A percentile compares a stretch with the other conserved stretches of the same genome.
Conservation (phyloP, 2,329 filamentous ascomycete species). For the Chaetomium sp. region DNA sequence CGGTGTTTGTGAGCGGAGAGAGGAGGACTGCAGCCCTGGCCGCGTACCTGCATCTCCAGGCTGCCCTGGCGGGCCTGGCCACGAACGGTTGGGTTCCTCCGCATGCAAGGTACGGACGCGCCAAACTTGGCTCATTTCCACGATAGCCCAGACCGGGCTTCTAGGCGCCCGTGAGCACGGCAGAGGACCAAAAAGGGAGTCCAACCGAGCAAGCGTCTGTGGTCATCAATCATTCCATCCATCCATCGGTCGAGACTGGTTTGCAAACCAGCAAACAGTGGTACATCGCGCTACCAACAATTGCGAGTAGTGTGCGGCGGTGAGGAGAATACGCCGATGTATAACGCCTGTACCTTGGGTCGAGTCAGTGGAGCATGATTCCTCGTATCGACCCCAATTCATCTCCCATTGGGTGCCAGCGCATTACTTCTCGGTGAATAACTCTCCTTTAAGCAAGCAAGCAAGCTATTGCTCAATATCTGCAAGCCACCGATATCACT, state of each 20-base stretch:
- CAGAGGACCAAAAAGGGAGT: not conserved
- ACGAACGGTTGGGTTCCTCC: slow-evolving; percentile 1
- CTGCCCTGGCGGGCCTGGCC: slow-evolving; percentile 6
- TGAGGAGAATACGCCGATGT: not conserved
- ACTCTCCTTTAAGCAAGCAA: not conserved
- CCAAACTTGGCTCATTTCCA: slow-evolving; percentile 6
- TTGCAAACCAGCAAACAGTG: not conserved
- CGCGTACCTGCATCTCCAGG: slow-evolving; percentile 14
- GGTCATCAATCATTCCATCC: not conserved
- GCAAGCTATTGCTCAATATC: not conserved
- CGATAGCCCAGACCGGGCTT: not conserved
- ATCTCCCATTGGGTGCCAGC: not conserved
- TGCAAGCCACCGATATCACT: not conserved
- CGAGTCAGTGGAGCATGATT: not conserved
- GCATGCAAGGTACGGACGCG: slow-evolving; percentile 1
- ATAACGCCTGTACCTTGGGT: too few species aligned
- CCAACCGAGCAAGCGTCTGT: not conserved
- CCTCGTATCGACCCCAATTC: slow-evolving; percentile 2
- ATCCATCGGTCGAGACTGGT: not conserved
- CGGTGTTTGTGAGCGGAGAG: not conserved
- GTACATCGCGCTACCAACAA: not conserved
- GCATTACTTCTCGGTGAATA: not conserved
- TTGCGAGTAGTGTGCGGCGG: not conserved
- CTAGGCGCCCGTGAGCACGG: not conserved
- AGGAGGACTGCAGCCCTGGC: not conserved